Evolutionary conservation across 768 basidiomycete genomes (phyloP), one percentile per base, ranked within the genome.

Genomic region (Pleurotus cornucopiae): DNA sequence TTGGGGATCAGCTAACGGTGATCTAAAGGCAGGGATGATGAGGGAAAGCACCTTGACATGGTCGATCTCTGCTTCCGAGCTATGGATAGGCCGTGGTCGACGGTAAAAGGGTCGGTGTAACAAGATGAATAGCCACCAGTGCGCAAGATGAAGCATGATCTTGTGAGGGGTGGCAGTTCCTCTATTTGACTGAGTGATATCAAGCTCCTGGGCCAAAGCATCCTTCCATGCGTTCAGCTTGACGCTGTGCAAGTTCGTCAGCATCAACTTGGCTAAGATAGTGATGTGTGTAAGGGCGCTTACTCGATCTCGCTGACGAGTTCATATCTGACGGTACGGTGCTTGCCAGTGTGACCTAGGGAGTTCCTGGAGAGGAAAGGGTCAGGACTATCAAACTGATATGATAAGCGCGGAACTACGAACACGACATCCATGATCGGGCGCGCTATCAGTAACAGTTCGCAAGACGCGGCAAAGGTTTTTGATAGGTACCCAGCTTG

Each of bases 61-160:
- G 60, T 75, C 80, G 56, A 73, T 80, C 57, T 71, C 73, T 56
- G 43, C 54, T 5, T 73, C 75, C 11, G 65, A 69, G 57, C 58
- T 69, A 61, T 71, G 68, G 58, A 69, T 67, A 58, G 68, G 67
- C 57, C 75, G 69, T 54, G 73, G 58, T 58, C 70, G 78, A 59
- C 67, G 76, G 66, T 73, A 82, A 71, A 71, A 82, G 0, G 83
- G 83, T 2, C 84, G 74, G 58, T 85, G 82, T 0, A 86, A 75
- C 14, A 86, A 74, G 34, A 86, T 82, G 59, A 79, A 76, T 14
- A 79, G 66, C 79, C 82, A 84, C 75, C 80, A 80, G 63, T 81
- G 83, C 7, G 76, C 71, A 25, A 79, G 68, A 58, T 85, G 82
- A 57, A 84, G 69, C 74, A 80, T 80, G 25, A 85, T 67, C 23